Conservation (phyloP, 2,329 filamentous ascomycete genomes). For the Trichoderma simmonsii region DNA sequence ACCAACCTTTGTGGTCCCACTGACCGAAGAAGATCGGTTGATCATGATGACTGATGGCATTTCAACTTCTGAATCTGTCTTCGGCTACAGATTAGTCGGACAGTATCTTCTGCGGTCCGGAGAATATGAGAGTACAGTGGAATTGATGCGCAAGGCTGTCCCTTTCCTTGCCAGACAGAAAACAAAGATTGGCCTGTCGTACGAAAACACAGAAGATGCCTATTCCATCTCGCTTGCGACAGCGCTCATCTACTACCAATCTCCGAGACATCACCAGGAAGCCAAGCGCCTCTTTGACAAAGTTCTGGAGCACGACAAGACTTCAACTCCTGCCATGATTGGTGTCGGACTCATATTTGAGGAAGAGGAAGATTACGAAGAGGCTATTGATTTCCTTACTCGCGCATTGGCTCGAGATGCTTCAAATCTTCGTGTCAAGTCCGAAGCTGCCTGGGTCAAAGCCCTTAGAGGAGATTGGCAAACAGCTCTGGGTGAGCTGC, state of each 20-base stretch:
- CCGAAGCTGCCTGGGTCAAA: constrained; percentile 90
- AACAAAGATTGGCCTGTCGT: constrained; percentile 63
- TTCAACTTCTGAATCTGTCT: constrained; percentile 63
- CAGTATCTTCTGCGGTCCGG: constrained; percentile 82
- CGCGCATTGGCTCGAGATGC: constrained; percentile 72
- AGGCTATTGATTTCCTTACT: constrained; percentile 76
- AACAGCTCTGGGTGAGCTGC: constrained; percentile 65
- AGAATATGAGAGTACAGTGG: constrained; percentile 78
- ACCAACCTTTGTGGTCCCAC: constrained; percentile 51
- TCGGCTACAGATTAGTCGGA: constrained; percentile 79
- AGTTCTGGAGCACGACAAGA: constrained; percentile 71
- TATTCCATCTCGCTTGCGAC: constrained; percentile 77
- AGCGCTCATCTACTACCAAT: constrained; percentile 85
- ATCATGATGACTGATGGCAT: constrained; percentile 77
- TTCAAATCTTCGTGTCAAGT: constrained; percentile 72
- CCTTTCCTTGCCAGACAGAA: constrained; percentile 58
- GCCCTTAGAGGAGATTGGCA: constrained; percentile 75
- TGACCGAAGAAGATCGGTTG: constrained; percentile 75
- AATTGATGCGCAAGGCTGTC: constrained; percentile 73
- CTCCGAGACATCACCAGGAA: constrained; percentile 84
- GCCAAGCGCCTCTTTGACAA: constrained; percentile 82
- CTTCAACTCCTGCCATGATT: constrained; percentile 77
- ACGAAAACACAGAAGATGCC: constrained; percentile 69
- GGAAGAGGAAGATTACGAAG: constrained; percentile 83
- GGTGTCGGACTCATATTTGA: constrained; percentile 89